These are phyloP conservation scores for Trichoderma sp. DNA, from an alignment of 2,329 filamentous ascomycete species.

Conservation along the genomic window DNA sequence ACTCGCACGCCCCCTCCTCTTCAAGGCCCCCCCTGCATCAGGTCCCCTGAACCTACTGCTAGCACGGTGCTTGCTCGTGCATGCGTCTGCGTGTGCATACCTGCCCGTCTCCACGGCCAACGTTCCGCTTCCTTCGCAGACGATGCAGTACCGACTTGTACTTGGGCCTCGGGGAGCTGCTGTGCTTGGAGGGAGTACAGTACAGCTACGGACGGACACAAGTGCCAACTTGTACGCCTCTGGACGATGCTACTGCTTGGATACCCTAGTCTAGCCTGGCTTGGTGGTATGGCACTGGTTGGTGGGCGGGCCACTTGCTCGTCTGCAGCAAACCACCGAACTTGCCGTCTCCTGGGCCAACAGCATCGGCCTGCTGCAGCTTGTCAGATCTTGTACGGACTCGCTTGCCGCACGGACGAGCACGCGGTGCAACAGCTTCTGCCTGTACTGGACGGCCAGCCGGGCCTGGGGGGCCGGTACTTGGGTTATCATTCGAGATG, in stretches of 20 bases:
- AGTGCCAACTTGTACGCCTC: conserved; percentile 23
- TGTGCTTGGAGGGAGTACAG: background rate
- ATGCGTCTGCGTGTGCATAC: conserved; percentile 19
- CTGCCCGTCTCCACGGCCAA: conserved; percentile 21
- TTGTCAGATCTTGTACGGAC: conserved; percentile 24
- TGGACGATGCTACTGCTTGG: conserved; percentile 22
- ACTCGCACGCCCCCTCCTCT: conserved; percentile 16
- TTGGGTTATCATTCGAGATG: conserved; percentile 22
- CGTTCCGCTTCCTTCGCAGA: conserved; percentile 25
- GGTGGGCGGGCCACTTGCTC: conserved; percentile 18
- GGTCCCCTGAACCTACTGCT: conserved; percentile 23
- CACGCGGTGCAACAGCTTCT: conserved; percentile 16
- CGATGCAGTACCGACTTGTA: background rate
- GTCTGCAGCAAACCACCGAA: conserved; percentile 25
- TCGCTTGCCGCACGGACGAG: conserved; percentile 20
- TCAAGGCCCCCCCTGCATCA: conserved; percentile 16
- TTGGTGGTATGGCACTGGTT: conserved; percentile 15
- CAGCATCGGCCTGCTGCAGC: conserved; percentile 23
- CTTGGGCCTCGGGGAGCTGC: background rate
- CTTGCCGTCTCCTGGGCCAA: conserved; percentile 25
- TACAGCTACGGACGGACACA: background rate
- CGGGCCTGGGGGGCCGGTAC: conserved; percentile 19
- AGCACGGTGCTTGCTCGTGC: conserved; percentile 23
- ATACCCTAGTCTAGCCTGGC: conserved; percentile 24
- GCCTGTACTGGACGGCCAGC: conserved; percentile 11